phyloP scores from a whole-genome alignment of 495 filamentous ascomycete species.

The Trichoderma parareesei region DNA sequence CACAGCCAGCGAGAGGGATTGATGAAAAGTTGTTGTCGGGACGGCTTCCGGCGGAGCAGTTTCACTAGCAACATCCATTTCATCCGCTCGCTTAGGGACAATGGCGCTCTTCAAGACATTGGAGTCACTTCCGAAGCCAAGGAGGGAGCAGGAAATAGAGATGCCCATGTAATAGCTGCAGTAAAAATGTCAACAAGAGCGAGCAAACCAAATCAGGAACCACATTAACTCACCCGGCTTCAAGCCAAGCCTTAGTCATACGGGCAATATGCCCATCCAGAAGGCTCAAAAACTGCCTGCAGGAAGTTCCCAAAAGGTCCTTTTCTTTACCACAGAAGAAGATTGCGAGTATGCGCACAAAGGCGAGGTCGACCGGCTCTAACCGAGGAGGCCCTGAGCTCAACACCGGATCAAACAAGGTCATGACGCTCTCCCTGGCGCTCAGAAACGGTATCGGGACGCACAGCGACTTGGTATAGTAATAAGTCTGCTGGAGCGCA shows the following conservation, averaged over 20 bases:
- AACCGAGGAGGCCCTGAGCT: conserved; percentile 19
- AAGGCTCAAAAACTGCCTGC: conserved; percentile 41
- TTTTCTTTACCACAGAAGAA: conserved; percentile 51
- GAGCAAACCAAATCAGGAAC: conserved; percentile 37
- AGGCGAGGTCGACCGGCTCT: conserved; percentile 34
- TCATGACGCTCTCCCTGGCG: conserved; percentile 61
- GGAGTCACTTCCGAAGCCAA: conserved; percentile 30
- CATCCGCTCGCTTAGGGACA: conserved; percentile 17
- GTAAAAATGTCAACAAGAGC: conserved; percentile 17
- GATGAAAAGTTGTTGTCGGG: conserved; percentile 18
- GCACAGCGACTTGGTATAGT: conserved; percentile 50
- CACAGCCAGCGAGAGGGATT: conserved; percentile 22
- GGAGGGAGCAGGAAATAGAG: conserved; percentile 33
- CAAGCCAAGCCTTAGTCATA: conserved; percentile 51
- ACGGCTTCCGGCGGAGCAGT: not conserved
- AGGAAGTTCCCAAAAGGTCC: conserved; percentile 38
- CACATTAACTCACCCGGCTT: conserved; percentile 42
- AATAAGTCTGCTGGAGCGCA: conserved; percentile 64
- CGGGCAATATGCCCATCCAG: conserved; percentile 54
- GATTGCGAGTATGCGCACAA: conserved; percentile 57
- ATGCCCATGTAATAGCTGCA: conserved; percentile 50
- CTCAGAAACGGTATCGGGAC: conserved; percentile 48
- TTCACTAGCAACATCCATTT: conserved; percentile 16
- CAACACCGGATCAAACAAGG: conserved; percentile 62
- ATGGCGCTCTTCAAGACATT: conserved; percentile 29